Conservation (phyloP, 2,329 filamentous ascomycete genomes). For the Phyllosticta capitalensis region DNA sequence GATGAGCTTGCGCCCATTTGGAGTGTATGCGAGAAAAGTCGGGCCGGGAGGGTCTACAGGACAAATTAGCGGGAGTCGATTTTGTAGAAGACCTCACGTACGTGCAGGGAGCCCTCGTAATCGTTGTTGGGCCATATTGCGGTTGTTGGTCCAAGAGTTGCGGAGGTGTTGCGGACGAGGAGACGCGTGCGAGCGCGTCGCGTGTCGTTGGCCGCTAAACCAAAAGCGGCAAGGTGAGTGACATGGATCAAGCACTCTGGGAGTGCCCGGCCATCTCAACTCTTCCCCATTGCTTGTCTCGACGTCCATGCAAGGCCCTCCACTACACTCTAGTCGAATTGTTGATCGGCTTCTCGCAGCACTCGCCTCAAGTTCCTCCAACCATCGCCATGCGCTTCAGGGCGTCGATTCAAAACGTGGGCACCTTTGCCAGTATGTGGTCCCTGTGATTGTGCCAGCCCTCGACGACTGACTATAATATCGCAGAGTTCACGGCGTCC, state of each 20-base stretch:
- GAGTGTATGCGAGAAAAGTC: constrained; percentile 83
- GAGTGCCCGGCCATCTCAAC: background rate
- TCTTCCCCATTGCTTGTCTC: background rate
- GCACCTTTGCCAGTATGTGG: constrained; percentile 43
- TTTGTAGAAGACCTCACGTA: background rate
- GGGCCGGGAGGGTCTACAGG: constrained; percentile 66
- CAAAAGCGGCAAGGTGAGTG: background rate
- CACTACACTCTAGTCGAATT: background rate
- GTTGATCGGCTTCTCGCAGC: background rate
- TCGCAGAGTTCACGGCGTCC: constrained; percentile 51
- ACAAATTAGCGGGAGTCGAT: background rate
- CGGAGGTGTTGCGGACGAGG: background rate
- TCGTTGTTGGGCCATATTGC: constrained; percentile 16
- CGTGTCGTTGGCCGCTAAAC: background rate
- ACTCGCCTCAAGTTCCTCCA: background rate
- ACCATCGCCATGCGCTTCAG: constrained; percentile 40
- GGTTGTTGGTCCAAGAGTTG: background rate
- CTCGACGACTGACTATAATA: background rate
- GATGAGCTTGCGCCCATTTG: constrained; percentile 74
- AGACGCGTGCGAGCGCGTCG: constrained; percentile 2
- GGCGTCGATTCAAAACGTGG: constrained; percentile 42
- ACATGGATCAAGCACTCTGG: background rate
- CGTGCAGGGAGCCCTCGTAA: constrained; percentile 25
- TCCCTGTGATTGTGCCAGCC: constrained; percentile 4
- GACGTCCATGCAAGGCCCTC: background rate